A percentile compares a stretch with the other conserved stretches of the same genome.
These are phyloP conservation scores for Dioszegia crocea DNA, from an alignment of 768 basidiomycete genomes.

Conservation along the genomic window DNA sequence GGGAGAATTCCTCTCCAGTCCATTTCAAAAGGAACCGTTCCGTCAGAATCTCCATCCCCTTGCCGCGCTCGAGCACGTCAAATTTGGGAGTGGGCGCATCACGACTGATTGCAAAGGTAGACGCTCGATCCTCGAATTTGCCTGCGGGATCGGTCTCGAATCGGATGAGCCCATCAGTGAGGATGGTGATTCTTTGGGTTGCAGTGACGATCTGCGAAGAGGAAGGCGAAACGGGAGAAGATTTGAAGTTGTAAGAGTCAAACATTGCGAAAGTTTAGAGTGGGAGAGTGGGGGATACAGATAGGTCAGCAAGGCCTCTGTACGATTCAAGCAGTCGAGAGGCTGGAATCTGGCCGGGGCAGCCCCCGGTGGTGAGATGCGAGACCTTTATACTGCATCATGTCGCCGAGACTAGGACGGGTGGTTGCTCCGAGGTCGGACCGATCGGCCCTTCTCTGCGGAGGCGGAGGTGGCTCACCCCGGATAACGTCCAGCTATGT, in stretches of 20 bases:
- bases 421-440: no score
- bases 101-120: slow-evolving; percentile 27
- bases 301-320: not conserved
- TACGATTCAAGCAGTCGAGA: no score
- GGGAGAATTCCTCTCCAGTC: slow-evolving; percentile 18
- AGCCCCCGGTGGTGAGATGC: no score
- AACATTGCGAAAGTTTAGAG: not conserved
- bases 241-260: slow-evolving; percentile 1
- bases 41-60: slow-evolving; percentile 15
- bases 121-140: slow-evolving; percentile 30
- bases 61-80: slow-evolving; percentile 8
- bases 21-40: slow-evolving; percentile 12
- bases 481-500: no score
- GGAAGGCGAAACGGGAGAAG: not conserved
- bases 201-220: not conserved
- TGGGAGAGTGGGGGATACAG: not conserved
- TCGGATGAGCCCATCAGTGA: slow-evolving; percentile 26
- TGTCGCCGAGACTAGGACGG: no score
- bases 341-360: no score
- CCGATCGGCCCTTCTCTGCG: no score
- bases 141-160: slow-evolving; percentile 20
- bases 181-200: slow-evolving; percentile 20
- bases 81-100: slow-evolving; percentile 20
- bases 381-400: no score
- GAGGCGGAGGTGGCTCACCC: no score